These are phyloP conservation scores for Tardiomyces blankii DNA, from an alignment of 1,139 yeast species.

Conservation along the genomic window DNA sequence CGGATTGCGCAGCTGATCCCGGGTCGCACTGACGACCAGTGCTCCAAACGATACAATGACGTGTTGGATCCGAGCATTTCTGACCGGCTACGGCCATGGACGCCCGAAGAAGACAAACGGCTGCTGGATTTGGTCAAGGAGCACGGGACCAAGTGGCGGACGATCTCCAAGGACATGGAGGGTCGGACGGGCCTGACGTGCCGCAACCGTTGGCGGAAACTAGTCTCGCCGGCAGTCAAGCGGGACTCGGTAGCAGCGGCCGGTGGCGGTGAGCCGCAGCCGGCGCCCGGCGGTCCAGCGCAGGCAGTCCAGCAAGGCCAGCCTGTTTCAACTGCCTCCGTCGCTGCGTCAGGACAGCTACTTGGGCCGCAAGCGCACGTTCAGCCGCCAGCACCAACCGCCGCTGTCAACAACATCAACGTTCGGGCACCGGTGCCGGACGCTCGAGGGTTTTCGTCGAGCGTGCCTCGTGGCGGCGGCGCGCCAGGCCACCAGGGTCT, in stretches of 20 bases:
- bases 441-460: no score
- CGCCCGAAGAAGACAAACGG: constrained; percentile 59
- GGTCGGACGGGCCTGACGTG: constrained; percentile 86
- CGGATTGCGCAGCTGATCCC: constrained; percentile 63
- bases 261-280: no score
- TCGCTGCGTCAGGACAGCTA: no score
- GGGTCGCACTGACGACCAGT: constrained; percentile 91
- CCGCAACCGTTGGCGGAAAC: constrained; percentile 84
- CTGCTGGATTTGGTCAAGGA: constrained; percentile 54
- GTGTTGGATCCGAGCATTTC: constrained; percentile 76
- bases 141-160: constrained; percentile 89
- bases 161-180: constrained; percentile 57
- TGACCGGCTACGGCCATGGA: constrained; percentile 75
- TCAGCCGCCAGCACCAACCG: no score
- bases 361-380: no score
- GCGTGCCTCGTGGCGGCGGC: no score
- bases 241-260: constrained; percentile 32
- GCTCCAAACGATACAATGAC: constrained; percentile 84
- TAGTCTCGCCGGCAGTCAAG: constrained; percentile 68
- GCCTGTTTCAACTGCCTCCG: no score
- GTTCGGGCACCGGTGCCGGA: no score
- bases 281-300: no score
- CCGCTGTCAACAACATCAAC: no score
- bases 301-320: no score
- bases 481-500: no score